Base-by-base conservation (phyloP, 345 rosid genomes). In the Bruguiera sexangula region DNA sequence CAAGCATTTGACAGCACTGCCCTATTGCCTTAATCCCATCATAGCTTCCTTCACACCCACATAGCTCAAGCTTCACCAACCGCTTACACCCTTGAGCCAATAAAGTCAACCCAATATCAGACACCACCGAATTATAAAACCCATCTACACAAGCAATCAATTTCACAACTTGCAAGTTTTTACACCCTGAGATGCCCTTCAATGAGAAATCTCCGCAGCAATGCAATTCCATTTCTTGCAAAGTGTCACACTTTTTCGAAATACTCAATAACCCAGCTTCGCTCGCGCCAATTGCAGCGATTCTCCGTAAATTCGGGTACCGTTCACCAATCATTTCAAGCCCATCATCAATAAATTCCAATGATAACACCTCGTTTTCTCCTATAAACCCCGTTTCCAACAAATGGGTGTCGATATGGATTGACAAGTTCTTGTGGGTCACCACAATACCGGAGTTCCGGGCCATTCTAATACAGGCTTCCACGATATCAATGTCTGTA, bases 11-110 rank as follows among this genome's bases (percentile, higher is more conserved):
- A 69, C 99, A 96, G 62, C 98, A 92, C 73, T 88, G 88, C 6
- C 97, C 99, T 3, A 96, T 85, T 6, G 97, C 99, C 64, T 90
- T 96, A 54, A 92, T 83, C 84, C 98, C 99, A 69, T 89, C 96
- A 27, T 85, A 92, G 53, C 98, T 92, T 59, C 99, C 99, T 71
- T 85, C 88, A 43, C 99, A 92, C 36, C 98, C 91, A 64, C 78
- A 75, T 7, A 92, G 87, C 83, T 96, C 98, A 57, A 96, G 89
- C 95, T 85, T 92, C 80, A 92, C 93, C 53, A 96, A 72, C 72
- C 97, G 83, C 82, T 76, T 88, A 62, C 98, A 92, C 67, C 97
- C 99, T 66, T 90, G 98, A 5, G 97, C 98, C 76, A 96, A 70
- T 48, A 92, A 88, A 3, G 97, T 96, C 65, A 96, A 67, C 50